Evolutionary conservation across 352 stramenopile genomes (phyloP).

Genomic region (Lagenidium giganteum): DNA sequence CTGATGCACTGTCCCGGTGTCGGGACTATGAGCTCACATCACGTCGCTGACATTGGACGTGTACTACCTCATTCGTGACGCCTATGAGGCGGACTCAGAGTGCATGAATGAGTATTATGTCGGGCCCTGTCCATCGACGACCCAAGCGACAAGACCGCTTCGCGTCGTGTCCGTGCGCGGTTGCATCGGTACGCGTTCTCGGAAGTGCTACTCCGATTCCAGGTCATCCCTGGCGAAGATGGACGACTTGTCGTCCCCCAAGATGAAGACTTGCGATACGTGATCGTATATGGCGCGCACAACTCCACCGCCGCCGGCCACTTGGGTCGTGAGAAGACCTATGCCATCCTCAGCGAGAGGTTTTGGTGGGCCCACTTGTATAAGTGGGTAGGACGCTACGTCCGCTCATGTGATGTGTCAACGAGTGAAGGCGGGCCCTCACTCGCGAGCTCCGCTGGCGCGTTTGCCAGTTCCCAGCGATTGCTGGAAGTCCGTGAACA

Average conservation of each 20-base stretch:
- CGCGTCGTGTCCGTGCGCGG: not conserved
- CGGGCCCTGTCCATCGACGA: too few species aligned
- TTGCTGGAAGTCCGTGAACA: constrained; percentile 9
- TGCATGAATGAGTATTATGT: too few species aligned
- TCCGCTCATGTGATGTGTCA: constrained; percentile 12
- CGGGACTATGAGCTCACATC: constrained; percentile 2
- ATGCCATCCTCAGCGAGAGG: not conserved
- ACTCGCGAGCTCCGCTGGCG: constrained; percentile 6
- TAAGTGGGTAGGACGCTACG: constrained; percentile 15
- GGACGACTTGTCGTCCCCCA: not conserved
- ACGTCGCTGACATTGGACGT: not conserved
- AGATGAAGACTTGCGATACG: constrained; percentile 18
- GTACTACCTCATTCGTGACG: not conserved
- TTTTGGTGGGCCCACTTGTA: constrained; percentile 21
- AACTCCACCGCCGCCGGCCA: not conserved
- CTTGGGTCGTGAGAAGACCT: constrained; percentile 18
- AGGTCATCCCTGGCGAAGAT: not conserved
- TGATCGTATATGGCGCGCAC: constrained; percentile 13
- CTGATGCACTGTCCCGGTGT: not conserved
- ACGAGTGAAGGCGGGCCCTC: too few species aligned
- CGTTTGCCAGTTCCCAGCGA: constrained; percentile 9
- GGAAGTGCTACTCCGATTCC: constrained; percentile 4
- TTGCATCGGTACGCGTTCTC: constrained; percentile 2
- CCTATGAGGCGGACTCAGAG: too few species aligned
- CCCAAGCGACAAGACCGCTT: too few species aligned